Evolutionary conservation across 805 yeast genomes (phyloP), one percentile per base, ranked within the genome.

Genomic region (Wickerhamomyces queroliae): DNA sequence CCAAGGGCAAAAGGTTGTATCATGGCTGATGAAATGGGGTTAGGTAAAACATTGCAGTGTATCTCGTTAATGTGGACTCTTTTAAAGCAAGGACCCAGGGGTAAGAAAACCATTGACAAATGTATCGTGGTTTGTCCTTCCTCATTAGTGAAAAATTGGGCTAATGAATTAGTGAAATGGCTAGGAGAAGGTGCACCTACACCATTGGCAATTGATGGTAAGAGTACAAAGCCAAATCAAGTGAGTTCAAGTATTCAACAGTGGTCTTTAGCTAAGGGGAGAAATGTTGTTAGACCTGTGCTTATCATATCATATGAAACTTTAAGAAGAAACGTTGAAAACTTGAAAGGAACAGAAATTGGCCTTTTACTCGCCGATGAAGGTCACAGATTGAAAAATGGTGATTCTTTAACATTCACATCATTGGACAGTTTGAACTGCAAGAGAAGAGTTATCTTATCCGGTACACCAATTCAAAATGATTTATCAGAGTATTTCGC

Each of bases 21-120:
- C 37, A 91, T 91, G 98, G 97, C 97, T 0, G 97, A 89, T 63
- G 97, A 86, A 60, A 89, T 89, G 97, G 97, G 96, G 4, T 67
- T 88, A 29, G 96, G 96, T 20, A 88, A 88, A 56, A 88, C 96
- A 1, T 67, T 88, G 20, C 96, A 88, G 58, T 91, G 98, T 59
- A 72, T 91, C 25, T 72, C 96, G 0, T 67, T 91, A 24, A 72
- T 90, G 85, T 91, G 98, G 98, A 91, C 97, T 0, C 59, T 91
- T 36, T 67, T 91, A 36, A 77, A 76, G 45, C 99, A 91, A 58
- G 81, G 95, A 8, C 98, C 98, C 1, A 75, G 90, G 38, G 78
- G 80, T 9, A 78, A 72, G 48, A 78, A 80, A 38, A 81, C 95
- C 1, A 93, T 93, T 15, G 87, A 83, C 38, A 93, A 93, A 59